Percentiles rank a stretch among this genome's conserved stretches.
Conservation (phyloP, 23 red algal species). For the Gracilaria domingensis region DNA sequence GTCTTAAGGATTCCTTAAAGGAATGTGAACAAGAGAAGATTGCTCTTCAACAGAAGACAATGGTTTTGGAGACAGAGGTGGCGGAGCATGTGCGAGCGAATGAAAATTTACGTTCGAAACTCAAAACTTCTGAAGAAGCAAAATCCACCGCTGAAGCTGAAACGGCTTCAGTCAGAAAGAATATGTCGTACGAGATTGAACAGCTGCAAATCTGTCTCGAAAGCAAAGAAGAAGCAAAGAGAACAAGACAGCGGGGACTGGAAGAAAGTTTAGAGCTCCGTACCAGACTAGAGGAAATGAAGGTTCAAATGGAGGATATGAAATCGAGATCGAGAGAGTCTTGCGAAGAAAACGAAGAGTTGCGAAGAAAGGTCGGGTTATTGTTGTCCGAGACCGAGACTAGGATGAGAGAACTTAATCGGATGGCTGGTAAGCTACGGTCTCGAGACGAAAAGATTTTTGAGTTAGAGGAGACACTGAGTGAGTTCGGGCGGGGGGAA, state of each 20-base stretch:
- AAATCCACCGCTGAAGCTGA: not conserved
- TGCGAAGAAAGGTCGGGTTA: not conserved
- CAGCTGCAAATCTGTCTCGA: not conserved
- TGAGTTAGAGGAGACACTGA: conserved; percentile 5
- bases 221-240: conserved; percentile 12
- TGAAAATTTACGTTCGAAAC: too few species aligned
- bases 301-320: not conserved
- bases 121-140: not conserved
- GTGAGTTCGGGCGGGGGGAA: not conserved
- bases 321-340: not conserved
- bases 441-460: conserved; percentile 29
- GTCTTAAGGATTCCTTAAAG: not conserved
- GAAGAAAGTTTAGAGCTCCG: conserved; percentile 10
- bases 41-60: not conserved
- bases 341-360: conserved; percentile 21
- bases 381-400: conserved; percentile 12
- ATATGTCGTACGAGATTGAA: conserved; percentile 5
- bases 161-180: not conserved
- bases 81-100: not conserved
- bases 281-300: not conserved
- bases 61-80: not conserved
- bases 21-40: not conserved
- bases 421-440: not conserved
- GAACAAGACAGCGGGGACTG: not conserved
- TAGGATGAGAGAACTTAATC: conserved; percentile 17